Conservation (phyloP, 495 filamentous ascomycete species). For the Trichoderma orchidacearum region DNA sequence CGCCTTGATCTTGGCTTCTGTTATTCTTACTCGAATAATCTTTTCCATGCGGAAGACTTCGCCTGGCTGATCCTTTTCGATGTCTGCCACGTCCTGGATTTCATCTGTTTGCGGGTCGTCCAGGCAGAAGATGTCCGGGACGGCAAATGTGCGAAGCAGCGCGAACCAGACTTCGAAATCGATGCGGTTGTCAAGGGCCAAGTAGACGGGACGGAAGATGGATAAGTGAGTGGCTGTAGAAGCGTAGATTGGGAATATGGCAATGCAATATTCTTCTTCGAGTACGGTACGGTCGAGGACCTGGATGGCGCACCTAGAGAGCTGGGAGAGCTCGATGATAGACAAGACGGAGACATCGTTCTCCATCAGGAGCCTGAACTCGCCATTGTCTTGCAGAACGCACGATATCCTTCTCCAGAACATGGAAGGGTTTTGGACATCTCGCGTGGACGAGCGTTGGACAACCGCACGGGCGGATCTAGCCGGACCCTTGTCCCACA, state of each 20-base stretch:
- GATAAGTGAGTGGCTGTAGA: constrained; percentile 47
- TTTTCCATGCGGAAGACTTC: constrained; percentile 48
- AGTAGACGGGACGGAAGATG: constrained; percentile 62
- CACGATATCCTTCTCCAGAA: constrained; percentile 83
- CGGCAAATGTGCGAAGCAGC: constrained; percentile 78
- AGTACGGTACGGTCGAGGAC: constrained; percentile 82
- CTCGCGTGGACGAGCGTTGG: constrained; percentile 31
- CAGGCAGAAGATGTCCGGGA: constrained; percentile 77
- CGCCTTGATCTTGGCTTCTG: constrained; percentile 40
- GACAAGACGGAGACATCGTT: constrained; percentile 65
- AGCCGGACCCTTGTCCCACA: constrained; percentile 63
- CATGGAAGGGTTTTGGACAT: constrained; percentile 22
- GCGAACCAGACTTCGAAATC: constrained; percentile 97
- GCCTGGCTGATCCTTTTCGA: constrained; percentile 21
- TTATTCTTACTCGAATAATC: constrained; percentile 37
- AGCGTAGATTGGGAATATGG: constrained; percentile 74
- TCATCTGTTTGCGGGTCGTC: constrained; percentile 20
- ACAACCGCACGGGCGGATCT: constrained; percentile 39
- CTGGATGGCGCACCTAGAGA: constrained; percentile 82
- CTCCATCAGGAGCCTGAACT: constrained; percentile 82
- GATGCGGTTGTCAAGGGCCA: constrained; percentile 75
- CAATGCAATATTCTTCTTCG: constrained; percentile 88
- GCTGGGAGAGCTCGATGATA: constrained; percentile 75
- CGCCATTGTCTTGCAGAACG: constrained; percentile 87
- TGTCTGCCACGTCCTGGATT: constrained; percentile 24